Evolutionary conservation across 306 rosid genomes (phyloP).

Genomic region (Gleditsia sinensis): DNA sequence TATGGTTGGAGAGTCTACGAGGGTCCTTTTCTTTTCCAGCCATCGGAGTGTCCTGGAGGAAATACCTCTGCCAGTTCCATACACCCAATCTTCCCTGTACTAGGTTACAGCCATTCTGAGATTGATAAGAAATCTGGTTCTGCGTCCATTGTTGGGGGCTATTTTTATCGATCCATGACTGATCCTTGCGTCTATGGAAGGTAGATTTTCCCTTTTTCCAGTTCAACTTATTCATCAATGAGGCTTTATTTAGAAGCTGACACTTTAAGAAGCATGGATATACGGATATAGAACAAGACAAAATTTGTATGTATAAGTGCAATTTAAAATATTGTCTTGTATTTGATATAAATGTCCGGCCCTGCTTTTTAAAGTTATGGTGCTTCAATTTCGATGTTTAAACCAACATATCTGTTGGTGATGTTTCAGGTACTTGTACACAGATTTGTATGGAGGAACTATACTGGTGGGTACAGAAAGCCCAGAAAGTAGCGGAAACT

Average conservation of each 20-base stretch:
- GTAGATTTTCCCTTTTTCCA: neutral
- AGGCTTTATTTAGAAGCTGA: neutral
- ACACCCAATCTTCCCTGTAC: slow-evolving; percentile 35
- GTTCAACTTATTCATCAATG: neutral
- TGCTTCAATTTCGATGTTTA: too few species aligned
- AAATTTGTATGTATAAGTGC: too few species aligned
- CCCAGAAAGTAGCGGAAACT: slow-evolving; percentile 39
- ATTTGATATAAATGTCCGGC: too few species aligned
- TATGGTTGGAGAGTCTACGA: slow-evolving; percentile 49
- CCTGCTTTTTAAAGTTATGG: too few species aligned
- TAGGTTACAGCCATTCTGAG: slow-evolving; percentile 46
- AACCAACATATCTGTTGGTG: neutral
- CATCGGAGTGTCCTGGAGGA: slow-evolving; percentile 35
- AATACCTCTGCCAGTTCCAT: slow-evolving; percentile 35
- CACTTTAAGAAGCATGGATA: too few species aligned
- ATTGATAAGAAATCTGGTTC: slow-evolving; percentile 18
- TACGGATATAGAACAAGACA: too few species aligned
- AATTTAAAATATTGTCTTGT: too few species aligned
- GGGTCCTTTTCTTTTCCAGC: slow-evolving; percentile 38
- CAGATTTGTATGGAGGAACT: slow-evolving; percentile 31
- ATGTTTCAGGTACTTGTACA: slow-evolving; percentile 39
- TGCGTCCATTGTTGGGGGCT: slow-evolving; percentile 46
- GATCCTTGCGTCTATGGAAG: slow-evolving; percentile 54
- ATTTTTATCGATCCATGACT: slow-evolving; percentile 42
- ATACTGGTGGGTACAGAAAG: slow-evolving; percentile 34